These are phyloP conservation scores for Sutorius eximius DNA, from an alignment of 1,284 basidiomycete species.

Conservation along the genomic window DNA sequence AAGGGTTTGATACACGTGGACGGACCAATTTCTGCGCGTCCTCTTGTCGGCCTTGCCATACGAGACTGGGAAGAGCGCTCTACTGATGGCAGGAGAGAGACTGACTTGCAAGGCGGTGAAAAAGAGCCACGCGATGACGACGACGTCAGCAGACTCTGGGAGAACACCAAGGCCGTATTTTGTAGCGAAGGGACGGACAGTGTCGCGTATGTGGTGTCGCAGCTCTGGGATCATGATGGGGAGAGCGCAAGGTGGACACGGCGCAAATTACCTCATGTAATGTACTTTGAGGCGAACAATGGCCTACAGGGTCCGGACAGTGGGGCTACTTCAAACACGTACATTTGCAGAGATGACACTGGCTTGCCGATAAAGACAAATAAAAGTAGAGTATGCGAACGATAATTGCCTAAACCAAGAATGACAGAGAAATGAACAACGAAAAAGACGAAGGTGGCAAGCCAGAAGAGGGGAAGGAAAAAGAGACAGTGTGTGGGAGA, in stretches of 20 bases:
- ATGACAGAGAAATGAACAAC: conserved; percentile 1
- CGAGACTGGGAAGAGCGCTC: conserved; percentile 40
- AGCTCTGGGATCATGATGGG: conserved; percentile 32
- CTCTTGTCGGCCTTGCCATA: conserved; percentile 44
- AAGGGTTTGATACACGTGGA: not conserved
- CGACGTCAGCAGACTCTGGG: conserved; percentile 63
- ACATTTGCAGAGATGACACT: conserved; percentile 32
- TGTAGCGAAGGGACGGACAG: conserved; percentile 23
- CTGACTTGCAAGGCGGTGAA: conserved; percentile 53
- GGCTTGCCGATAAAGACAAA: conserved; percentile 36
- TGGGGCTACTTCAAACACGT: conserved; percentile 24
- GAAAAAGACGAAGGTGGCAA: not conserved
- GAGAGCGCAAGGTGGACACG: not conserved
- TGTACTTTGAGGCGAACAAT: conserved; percentile 11
- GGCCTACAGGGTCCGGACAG: conserved; percentile 5
- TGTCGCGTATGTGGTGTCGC: conserved; percentile 29
- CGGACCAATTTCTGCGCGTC: conserved; percentile 56
- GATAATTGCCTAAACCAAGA: conserved; percentile 26
- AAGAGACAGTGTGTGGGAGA: conserved; percentile 11
- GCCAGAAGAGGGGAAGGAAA: not conserved
- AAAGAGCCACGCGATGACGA: conserved; percentile 56
- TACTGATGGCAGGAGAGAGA: conserved; percentile 49
- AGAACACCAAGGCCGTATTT: conserved; percentile 39
- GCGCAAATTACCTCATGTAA: conserved; percentile 20
- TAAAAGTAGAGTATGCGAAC: conserved; percentile 28